Conservation (phyloP, 495 filamentous ascomycete genomes). For the Aspergillus leporis region DNA sequence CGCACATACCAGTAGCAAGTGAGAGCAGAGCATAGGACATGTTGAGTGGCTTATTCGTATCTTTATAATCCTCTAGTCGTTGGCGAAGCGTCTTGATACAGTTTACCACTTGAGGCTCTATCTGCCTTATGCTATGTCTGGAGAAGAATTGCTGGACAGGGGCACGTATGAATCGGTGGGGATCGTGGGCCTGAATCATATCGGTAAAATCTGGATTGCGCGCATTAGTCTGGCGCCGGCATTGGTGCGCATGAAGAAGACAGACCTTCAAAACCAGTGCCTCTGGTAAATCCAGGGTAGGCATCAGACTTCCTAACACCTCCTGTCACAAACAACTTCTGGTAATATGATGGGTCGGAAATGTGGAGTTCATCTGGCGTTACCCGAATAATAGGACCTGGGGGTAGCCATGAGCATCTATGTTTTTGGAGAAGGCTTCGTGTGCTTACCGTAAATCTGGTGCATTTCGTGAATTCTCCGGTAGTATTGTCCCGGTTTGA, state of each 20-base stretch:
- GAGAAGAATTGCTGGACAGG: no score
- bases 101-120: no score
- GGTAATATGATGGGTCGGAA: slow-evolving; percentile 30
- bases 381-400: slow-evolving; percentile 37
- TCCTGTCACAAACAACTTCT: slow-evolving; percentile 22
- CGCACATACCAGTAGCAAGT: not conserved
- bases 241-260: not conserved
- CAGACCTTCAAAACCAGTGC: slow-evolving; percentile 15
- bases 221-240: not conserved
- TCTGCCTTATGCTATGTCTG: no score
- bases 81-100: not conserved
- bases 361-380: slow-evolving; percentile 35
- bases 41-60: not conserved
- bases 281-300: slow-evolving; percentile 9
- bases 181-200: no score
- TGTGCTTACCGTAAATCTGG: slow-evolving; percentile 32
- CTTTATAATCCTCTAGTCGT: not conserved
- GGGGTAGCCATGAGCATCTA: no score
- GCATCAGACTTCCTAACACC: slow-evolving; percentile 12
- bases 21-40: not conserved
- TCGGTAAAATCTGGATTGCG: no score
- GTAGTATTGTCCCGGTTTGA: slow-evolving; percentile 40
- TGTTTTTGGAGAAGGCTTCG: no score
- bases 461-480: slow-evolving; percentile 42
- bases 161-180: no score